Evolutionary conservation across 352 stramenopile species (phyloP), one percentile per base, ranked within the genome.

Genomic region (Globisporangium apiculatum): DNA sequence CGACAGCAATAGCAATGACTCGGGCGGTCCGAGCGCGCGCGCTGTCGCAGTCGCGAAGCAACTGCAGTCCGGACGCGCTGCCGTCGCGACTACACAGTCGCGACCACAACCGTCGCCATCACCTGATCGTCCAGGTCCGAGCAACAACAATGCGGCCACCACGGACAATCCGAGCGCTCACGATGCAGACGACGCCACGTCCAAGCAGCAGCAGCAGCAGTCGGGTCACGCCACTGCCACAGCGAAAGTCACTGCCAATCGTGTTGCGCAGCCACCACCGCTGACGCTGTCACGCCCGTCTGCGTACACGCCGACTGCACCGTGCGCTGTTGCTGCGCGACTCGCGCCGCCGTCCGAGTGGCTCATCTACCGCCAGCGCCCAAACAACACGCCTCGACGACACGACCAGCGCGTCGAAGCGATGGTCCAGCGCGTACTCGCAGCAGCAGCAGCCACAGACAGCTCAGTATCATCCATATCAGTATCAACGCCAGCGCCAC

Each of bases 331-430:
- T 9, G 35, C 54, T 11, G 57, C 64, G 10, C 51, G 68, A 3
- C 48, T 86, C 14, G 58, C 57, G 4, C 65, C 67, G 1, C 78
- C 78, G 11, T 68, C 69, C 12, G 72, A 89, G 42, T 89, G 79
- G 79, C 61, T 89, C 24, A 78, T 89, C 53, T 75, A 86, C 51
- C 74, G 76, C 15, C 66, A 76, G 50, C 79, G 72, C 12, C 36
- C 58, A 10, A 81, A 80, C 35, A 59, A 62, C 43, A 78, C 64
- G 7, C 64, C 68, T 11, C 66, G 69, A 36, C 66, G 79, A n/a
- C 69, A 73, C 41, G 65, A 80, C 43, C 48, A 67, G 7, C 69
- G 79, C 31, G 61, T 77, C 12, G 67, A 86, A n/a, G 69, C 78
- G 40, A 63, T 83, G 55, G 59, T 88, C 8, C 37, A 68, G 10